These are phyloP conservation scores for Teunomyces atbi DNA, from an alignment of 805 yeast genomes.

Conservation along the genomic window DNA sequence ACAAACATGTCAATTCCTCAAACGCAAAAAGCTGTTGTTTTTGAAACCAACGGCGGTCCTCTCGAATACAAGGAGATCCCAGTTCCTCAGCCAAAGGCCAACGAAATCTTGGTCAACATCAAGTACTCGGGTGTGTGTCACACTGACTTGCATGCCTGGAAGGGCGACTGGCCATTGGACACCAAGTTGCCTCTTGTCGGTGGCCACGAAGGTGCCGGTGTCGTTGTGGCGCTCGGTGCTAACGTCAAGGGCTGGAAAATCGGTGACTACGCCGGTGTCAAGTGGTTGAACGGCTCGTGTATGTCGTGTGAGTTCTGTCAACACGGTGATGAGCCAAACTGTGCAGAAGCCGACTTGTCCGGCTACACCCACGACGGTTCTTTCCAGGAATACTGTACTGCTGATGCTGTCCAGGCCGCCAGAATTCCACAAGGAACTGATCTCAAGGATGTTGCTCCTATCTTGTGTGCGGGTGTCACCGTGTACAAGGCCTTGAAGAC, in stretches of 20 bases:
- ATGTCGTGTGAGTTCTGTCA: constrained; percentile 43
- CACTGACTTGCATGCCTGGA: constrained; percentile 48
- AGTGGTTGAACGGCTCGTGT: constrained; percentile 49
- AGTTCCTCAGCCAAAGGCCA: constrained; percentile 36
- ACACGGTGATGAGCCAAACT: constrained; percentile 46
- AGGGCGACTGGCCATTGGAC: constrained; percentile 46
- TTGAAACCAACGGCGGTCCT: constrained; percentile 43
- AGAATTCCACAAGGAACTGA: constrained; percentile 54
- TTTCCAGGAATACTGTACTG: constrained; percentile 66
- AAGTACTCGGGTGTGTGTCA: constrained; percentile 49
- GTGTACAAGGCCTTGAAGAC: constrained; percentile 67
- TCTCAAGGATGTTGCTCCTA: constrained; percentile 57
- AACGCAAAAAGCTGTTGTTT: constrained; percentile 44
- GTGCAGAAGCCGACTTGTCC: constrained; percentile 65
- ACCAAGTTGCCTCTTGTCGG: constrained; percentile 48
- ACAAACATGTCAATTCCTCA: constrained; percentile 24
- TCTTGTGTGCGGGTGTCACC: constrained; percentile 67
- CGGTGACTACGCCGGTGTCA: constrained; percentile 45
- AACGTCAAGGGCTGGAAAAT: constrained; percentile 43
- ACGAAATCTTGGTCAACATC: constrained; percentile 41
- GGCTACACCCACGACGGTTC: constrained; percentile 77
- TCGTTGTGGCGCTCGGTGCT: constrained; percentile 41
- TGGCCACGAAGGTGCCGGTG: constrained; percentile 51
- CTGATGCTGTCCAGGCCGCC: constrained; percentile 64
- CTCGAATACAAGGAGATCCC: constrained; percentile 34